phyloP scores from a whole-genome alignment of 2,329 filamentous ascomycete species.

The Graphium sp. region DNA sequence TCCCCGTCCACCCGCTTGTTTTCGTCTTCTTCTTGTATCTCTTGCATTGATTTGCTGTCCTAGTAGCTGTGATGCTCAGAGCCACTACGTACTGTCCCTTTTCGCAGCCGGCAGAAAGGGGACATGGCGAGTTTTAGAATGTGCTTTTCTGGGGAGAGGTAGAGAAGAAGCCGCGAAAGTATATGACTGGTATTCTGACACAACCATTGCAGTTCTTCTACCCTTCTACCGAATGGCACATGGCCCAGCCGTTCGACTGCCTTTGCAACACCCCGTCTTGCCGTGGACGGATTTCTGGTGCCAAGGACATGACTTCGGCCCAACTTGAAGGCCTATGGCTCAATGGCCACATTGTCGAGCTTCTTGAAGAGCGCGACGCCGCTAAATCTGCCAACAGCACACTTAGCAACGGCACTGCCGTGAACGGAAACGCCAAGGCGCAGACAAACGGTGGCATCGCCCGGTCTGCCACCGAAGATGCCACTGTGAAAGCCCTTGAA shows the following conservation, averaged over 20 bases:
- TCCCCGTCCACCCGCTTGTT: not conserved
- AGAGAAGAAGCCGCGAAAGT: no score
- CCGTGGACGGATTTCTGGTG: constrained; percentile 44
- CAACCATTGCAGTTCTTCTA: constrained; percentile 55
- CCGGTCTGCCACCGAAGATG: no score
- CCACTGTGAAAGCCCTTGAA: constrained; percentile 22
- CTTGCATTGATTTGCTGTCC: not conserved
- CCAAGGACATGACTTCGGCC: constrained; percentile 35
- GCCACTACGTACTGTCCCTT: no score
- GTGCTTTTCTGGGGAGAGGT: no score
- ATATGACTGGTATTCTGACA: no score
- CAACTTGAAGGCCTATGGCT: constrained; percentile 43
- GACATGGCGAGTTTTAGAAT: no score
- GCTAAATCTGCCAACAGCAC: constrained; percentile 4
- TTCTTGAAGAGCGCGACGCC: constrained; percentile 25
- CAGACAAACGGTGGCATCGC: constrained; percentile 13
- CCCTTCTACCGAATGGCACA: constrained; percentile 57
- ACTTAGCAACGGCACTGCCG: constrained; percentile 5
- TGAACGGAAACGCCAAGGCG: constrained; percentile 1
- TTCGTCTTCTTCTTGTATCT: constrained; percentile 1
- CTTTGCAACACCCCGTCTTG: constrained; percentile 40
- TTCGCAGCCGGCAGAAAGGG: no score
- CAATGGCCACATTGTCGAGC: constrained; percentile 40
- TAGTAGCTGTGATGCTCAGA: no score
- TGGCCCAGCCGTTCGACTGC: constrained; percentile 57